Evolutionary conservation across 176 grass and related monocot genomes (phyloP).

Genomic region (Phyllostachys edulis): DNA sequence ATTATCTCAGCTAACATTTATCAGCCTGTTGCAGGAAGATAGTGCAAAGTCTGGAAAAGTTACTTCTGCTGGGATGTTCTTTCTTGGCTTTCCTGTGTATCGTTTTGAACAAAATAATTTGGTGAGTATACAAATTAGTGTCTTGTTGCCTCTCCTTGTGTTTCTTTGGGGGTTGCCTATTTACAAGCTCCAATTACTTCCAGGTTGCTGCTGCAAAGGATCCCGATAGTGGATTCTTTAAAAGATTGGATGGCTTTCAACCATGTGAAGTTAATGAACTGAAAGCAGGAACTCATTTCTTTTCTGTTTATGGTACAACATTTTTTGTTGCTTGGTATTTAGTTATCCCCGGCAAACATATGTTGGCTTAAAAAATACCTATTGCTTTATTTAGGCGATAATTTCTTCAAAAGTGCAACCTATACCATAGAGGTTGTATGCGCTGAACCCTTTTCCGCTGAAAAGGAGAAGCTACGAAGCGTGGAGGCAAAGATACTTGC

Average conservation of each 20-base stretch:
- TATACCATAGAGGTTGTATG: slow-evolving; percentile 92
- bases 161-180: slow-evolving; percentile 27
- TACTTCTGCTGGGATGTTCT: slow-evolving; percentile 91
- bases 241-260: slow-evolving; percentile 97
- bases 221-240: slow-evolving; percentile 89
- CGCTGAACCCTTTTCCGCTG: slow-evolving; percentile 66
- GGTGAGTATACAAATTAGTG: slow-evolving; percentile 42
- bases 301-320: slow-evolving; percentile 87
- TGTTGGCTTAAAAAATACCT: slow-evolving; percentile 1
- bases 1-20: slow-evolving; percentile 38
- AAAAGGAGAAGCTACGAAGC: slow-evolving; percentile 72
- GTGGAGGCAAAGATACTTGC: slow-evolving; percentile 82
- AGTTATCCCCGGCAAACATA: neutral
- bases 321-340: slow-evolving; percentile 11
- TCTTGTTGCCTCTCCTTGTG: neutral
- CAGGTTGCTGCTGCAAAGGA: slow-evolving; percentile 81
- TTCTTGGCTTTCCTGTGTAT: slow-evolving; percentile 94
- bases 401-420: slow-evolving; percentile 95
- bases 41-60: slow-evolving; percentile 77
- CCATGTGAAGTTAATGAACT: slow-evolving; percentile 98
- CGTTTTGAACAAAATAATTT: slow-evolving; percentile 76
- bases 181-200: slow-evolving; percentile 27
- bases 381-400: slow-evolving; percentile 64
- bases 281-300: slow-evolving; percentile 88
- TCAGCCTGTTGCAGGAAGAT: slow-evolving; percentile 68